These are phyloP conservation scores for Urostyla sp. DNA, from an alignment of 73 alveolate species.

Conservation along the genomic window DNA sequence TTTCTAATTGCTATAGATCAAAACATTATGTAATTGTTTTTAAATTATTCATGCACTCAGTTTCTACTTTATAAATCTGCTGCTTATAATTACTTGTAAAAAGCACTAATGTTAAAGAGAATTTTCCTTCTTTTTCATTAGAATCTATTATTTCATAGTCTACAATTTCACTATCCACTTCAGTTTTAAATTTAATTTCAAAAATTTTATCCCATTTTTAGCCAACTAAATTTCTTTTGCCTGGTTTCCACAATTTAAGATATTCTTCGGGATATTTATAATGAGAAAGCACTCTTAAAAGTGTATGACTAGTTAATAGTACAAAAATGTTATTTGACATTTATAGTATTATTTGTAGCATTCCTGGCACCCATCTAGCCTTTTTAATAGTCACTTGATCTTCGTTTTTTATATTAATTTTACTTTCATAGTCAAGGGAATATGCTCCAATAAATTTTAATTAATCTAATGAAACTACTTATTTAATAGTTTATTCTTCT, in stretches of 20 bases:
- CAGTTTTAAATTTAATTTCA: constrained; percentile 37
- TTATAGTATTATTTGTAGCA: constrained; percentile 29
- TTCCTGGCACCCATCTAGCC: constrained; percentile 49
- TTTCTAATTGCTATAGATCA: constrained; percentile 7
- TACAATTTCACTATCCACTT: constrained; percentile 5
- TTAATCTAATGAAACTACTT: constrained; percentile 35
- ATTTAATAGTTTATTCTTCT: constrained; percentile 57
- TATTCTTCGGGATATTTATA: constrained; percentile 33
- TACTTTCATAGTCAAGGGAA: constrained; percentile 1
- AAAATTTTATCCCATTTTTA: constrained; percentile 36
- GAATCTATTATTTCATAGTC: constrained; percentile 41
- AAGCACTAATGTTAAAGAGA: constrained; percentile 2
- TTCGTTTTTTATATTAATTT: neutral
- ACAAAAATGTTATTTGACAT: constrained; percentile 26
- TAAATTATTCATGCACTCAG: neutral
- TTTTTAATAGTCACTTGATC: neutral
- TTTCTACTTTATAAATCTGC: constrained; percentile 9
- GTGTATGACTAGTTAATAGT: constrained; percentile 11
- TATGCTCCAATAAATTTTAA: constrained; percentile 56
- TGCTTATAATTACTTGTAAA: constrained; percentile 29
- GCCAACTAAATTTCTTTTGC: constrained; percentile 4
- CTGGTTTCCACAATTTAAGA: constrained; percentile 50
- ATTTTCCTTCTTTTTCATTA: neutral
- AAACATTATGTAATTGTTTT: neutral
- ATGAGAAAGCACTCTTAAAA: constrained; percentile 31